Conservation (phyloP, 768 basidiomycete genomes). For the Boletus sp. region DNA sequence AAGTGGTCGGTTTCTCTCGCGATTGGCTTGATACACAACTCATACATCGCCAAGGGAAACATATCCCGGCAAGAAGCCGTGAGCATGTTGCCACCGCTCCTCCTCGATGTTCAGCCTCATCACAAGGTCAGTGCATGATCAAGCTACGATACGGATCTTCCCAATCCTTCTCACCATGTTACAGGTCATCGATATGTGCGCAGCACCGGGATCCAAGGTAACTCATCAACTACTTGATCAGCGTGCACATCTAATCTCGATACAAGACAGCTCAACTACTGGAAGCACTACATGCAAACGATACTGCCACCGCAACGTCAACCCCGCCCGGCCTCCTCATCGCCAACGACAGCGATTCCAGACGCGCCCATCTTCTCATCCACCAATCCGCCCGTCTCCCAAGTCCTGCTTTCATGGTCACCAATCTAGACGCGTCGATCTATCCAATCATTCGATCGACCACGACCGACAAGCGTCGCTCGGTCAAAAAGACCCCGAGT, state of each 20-base stretch:
- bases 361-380: slow-evolving; percentile 92
- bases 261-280: slow-evolving; percentile 88
- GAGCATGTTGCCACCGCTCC: slow-evolving; percentile 97
- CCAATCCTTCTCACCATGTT: neutral
- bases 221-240: neutral
- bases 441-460: slow-evolving; percentile 60
- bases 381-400: slow-evolving; percentile 96
- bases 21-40: neutral
- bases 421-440: slow-evolving; percentile 91
- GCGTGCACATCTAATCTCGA: neutral
- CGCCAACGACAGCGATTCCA: slow-evolving; percentile 94
- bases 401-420: slow-evolving; percentile 89
- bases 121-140: slow-evolving; percentile 56
- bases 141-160: neutral
- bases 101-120: slow-evolving; percentile 92
- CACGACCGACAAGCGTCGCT: slow-evolving; percentile 27
- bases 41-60: slow-evolving; percentile 66
- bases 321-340: slow-evolving; percentile 84
- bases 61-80: slow-evolving; percentile 96
- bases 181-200: slow-evolving; percentile 95
- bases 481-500: slow-evolving; percentile 38
- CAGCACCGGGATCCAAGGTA: slow-evolving; percentile 96
- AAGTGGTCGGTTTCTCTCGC: slow-evolving; percentile 65
- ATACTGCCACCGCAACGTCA: slow-evolving; percentile 58
- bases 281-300: slow-evolving; percentile 87